phyloP scores from a whole-genome alignment of 306 rosid species.

The Herpetospermum pedunculosum region DNA sequence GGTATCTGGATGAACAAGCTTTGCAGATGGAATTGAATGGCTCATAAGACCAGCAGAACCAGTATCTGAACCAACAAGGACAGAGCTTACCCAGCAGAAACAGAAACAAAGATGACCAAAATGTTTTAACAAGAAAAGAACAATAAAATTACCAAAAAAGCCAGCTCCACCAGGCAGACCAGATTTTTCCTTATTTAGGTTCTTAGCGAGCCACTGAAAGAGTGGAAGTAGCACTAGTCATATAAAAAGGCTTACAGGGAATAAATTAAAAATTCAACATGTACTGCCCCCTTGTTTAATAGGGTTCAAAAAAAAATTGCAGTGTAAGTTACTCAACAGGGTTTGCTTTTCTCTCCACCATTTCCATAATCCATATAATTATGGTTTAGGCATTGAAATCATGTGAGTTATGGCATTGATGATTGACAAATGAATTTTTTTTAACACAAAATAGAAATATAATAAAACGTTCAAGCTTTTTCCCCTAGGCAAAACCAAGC shows the following conservation, averaged over 20 bases:
- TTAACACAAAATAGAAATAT: not conserved
- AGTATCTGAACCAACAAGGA: slow-evolving; percentile 34
- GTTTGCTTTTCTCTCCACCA: not conserved
- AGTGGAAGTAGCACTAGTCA: slow-evolving; percentile 11
- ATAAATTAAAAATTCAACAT: not conserved
- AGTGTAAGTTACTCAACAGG: not conserved
- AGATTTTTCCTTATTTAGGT: slow-evolving; percentile 43
- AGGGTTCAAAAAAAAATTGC: not conserved
- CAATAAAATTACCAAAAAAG: slow-evolving; percentile 35
- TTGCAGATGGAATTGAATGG: slow-evolving; percentile 36
- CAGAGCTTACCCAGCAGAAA: not conserved
- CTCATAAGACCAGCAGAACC: slow-evolving; percentile 22
- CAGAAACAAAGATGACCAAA: not conserved
- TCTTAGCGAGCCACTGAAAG: slow-evolving; percentile 76
- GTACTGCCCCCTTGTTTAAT: not conserved
- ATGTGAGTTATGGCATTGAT: not conserved
- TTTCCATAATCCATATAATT: not conserved
- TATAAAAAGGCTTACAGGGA: not conserved
- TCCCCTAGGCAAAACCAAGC: not conserved
- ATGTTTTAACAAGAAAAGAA: slow-evolving; percentile 8
- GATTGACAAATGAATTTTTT: not conserved
- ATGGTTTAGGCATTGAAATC: not conserved
- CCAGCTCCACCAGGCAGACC: slow-evolving; percentile 33
- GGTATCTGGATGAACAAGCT: slow-evolving; percentile 68
- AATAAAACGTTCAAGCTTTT: not conserved